These are phyloP conservation scores for Podaxis sp. DNA, from an alignment of 768 basidiomycete species.

Conservation along the genomic window DNA sequence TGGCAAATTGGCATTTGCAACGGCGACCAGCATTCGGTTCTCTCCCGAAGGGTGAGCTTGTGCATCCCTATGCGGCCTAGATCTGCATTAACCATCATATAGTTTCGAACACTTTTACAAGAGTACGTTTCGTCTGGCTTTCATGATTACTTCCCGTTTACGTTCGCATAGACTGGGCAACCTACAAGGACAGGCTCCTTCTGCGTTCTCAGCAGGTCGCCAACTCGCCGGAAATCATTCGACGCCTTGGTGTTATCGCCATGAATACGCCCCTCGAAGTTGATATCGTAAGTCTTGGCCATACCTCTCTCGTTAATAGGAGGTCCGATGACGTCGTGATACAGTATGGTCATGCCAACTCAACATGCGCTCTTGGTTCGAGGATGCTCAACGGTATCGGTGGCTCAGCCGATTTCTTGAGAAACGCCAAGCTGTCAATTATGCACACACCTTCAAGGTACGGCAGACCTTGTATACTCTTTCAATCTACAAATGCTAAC, in stretches of 20 bases:
- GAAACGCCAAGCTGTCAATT: conserved; percentile 49
- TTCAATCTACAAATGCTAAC: background rate
- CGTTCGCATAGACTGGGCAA: conserved; percentile 36
- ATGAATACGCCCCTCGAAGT: conserved; percentile 55
- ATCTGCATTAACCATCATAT: background rate
- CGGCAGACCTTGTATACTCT: background rate
- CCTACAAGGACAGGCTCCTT: conserved; percentile 46
- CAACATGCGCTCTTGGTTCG: conserved; percentile 50
- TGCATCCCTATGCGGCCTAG: background rate
- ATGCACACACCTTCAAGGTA: conserved; percentile 52
- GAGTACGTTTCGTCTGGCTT: conserved; percentile 26
- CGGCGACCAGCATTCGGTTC: conserved; percentile 47
- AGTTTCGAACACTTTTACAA: conserved; percentile 49
- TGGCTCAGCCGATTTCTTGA: conserved; percentile 47
- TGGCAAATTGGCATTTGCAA: conserved; percentile 45
- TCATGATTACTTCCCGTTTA: background rate
- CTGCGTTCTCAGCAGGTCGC: conserved; percentile 52
- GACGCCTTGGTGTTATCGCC: conserved; percentile 47
- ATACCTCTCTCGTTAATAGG: background rate
- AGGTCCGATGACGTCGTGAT: background rate
- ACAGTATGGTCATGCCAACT: conserved; percentile 51
- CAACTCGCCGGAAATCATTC: conserved; percentile 49
- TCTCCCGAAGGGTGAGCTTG: conserved; percentile 38
- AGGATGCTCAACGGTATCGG: conserved; percentile 52
- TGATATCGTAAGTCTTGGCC: conserved; percentile 40